Evolutionary conservation across 805 yeast species (phyloP).

Genomic region (Cyberlindnera veronae): DNA sequence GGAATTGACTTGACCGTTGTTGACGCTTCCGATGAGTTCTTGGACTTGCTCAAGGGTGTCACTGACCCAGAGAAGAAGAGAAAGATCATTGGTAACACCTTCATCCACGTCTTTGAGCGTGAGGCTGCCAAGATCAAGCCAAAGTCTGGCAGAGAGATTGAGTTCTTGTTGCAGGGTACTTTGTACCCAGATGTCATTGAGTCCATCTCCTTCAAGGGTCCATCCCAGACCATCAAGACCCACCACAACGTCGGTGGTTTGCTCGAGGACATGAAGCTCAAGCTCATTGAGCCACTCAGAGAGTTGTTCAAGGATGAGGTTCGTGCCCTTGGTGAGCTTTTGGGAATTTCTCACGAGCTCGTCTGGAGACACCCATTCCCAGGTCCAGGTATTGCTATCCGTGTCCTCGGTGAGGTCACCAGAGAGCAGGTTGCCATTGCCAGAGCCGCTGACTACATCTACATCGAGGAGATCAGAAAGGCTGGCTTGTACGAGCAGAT

Average conservation of each 20-base stretch:
- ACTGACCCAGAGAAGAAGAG: constrained; percentile 99
- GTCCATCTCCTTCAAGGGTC: constrained; percentile 98
- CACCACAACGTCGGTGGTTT: constrained; percentile 99
- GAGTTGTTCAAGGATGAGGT: constrained; percentile 99
- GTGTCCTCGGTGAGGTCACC: constrained; percentile 96
- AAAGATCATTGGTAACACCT: constrained; percentile 97
- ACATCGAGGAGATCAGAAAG: constrained; percentile 90
- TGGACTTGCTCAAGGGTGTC: constrained; percentile 82
- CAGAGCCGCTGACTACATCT: constrained; percentile 93
- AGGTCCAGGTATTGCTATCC: constrained; percentile 99
- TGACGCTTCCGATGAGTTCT: constrained; percentile 89
- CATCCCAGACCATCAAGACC: constrained; percentile 98
- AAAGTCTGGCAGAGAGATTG: constrained; percentile 83
- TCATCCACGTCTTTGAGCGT: constrained; percentile 93
- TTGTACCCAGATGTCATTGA: constrained; percentile 98
- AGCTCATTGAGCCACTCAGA: constrained; percentile 96
- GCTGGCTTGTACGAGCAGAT: constrained; percentile 92
- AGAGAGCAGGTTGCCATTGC: constrained; percentile 92
- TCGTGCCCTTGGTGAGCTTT: constrained; percentile 87
- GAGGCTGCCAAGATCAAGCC: constrained; percentile 93
- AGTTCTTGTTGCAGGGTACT: constrained; percentile 94
- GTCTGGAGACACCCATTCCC: constrained; percentile 99
- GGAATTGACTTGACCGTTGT: constrained; percentile 94
- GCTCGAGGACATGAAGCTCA: constrained; percentile 96
- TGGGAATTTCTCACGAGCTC: constrained; percentile 93